Evolutionary conservation across 2,329 filamentous ascomycete genomes (phyloP), one percentile per base, ranked within the genome.

Genomic region (Sphaerulina vaccinii): DNA sequence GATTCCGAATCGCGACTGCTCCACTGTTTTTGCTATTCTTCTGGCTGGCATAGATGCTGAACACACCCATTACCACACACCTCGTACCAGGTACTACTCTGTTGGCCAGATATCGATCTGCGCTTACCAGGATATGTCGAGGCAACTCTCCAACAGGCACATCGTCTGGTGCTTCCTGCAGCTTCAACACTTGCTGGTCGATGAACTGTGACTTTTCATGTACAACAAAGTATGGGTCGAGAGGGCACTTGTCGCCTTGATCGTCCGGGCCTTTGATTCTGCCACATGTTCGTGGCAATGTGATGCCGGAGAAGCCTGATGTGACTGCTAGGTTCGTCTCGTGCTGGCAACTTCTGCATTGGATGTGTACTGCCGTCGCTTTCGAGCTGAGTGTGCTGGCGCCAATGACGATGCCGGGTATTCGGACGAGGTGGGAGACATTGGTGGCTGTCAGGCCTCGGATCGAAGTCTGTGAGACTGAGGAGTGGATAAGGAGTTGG

Each of bases 371-470:
- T 21, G 85, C 79, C 5, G 90, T 96, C 4, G 93, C 90, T 76
- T 99, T 97, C 10, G 92, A 97, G 2, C 91, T 96, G 70, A 97
- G 86, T 15, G 95, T 95, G 1, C 92, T 96, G 40, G 93, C 93
- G 40, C 93, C 92, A 60, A 99, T 99, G 54, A 99, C 90, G 59
- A 99, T 99, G 44, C 93, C 95, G 1, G 93, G 93, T 51, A 99
- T 95, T 51, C 92, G 84, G 33, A 99, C 92, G n/a, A 99, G 85
- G 62, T 90, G 86, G 4, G 92, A 90, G 61, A 99, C 95, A 58
- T 90, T 92, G 57, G 88, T 86, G 7, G 93, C 95, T 64, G 95
- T 93, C 33, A 99, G 81, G 61, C 96, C 90, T 59, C 93, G 87
- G 63, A 99, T 97, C 0, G 92, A 93, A 23, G 91, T 90, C 69